Evolutionary conservation across 768 basidiomycete species (phyloP).

Genomic region (Pulveroboletus sp.): DNA sequence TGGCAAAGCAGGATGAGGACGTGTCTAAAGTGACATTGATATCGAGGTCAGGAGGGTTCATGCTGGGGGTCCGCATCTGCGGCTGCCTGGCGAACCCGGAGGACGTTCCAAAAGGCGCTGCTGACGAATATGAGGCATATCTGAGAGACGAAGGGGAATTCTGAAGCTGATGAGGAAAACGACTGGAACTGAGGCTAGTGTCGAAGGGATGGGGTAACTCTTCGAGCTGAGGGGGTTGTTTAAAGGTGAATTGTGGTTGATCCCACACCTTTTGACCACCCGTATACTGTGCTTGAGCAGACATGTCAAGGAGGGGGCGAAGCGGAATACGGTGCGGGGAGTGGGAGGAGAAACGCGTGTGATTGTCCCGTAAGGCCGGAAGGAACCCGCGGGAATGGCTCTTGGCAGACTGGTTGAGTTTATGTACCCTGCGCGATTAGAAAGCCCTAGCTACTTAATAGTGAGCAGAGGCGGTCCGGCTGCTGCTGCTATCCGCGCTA

Average conservation of each 20-base stretch:
- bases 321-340: not conserved
- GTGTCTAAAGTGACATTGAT: slow-evolving; percentile 10
- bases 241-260: slow-evolving; percentile 6
- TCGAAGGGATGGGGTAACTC: slow-evolving; percentile 22
- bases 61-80: slow-evolving; percentile 9
- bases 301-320: slow-evolving; percentile 14
- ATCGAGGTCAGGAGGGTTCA: slow-evolving; percentile 7
- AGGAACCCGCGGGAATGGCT: not conserved
- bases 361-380: slow-evolving; percentile 5
- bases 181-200: not conserved
- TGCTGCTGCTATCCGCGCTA: slow-evolving; percentile 3
- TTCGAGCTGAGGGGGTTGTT: slow-evolving; percentile 26
- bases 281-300: slow-evolving; percentile 16
- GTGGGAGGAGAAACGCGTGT: not conserved
- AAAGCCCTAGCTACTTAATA: not conserved
- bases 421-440: slow-evolving; percentile 7
- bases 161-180: slow-evolving; percentile 12
- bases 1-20: slow-evolving; percentile 10
- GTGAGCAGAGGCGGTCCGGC: slow-evolving; percentile 5
- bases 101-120: slow-evolving; percentile 10
- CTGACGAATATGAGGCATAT: slow-evolving; percentile 12
- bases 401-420: not conserved
- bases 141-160: not conserved
- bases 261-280: slow-evolving; percentile 16
- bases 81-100: slow-evolving; percentile 9